phyloP scores from a whole-genome alignment of 495 filamentous ascomycete genomes.

The Xylaria grammica region DNA sequence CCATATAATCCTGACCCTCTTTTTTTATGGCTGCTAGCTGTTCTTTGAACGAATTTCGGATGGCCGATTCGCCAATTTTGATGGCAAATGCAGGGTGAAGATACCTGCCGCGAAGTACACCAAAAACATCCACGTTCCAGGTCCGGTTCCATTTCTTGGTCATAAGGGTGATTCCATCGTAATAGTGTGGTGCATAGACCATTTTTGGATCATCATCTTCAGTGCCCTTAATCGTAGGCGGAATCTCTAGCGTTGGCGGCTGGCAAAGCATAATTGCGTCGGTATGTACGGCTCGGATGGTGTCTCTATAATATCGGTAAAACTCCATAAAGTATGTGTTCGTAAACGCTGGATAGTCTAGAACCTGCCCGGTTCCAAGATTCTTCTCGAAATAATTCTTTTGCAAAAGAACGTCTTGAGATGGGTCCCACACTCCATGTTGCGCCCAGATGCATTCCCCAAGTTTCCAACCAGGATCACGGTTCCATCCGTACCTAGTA shows the following conservation, averaged over 20 bases:
- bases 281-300: slow-evolving; percentile 75
- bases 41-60: slow-evolving; percentile 90
- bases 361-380: slow-evolving; percentile 67
- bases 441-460: slow-evolving; percentile 97
- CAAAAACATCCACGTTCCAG: slow-evolving; percentile 97
- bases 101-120: slow-evolving; percentile 87
- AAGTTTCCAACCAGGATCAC: slow-evolving; percentile 86
- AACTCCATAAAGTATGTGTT: slow-evolving; percentile 88
- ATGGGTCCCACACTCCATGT: slow-evolving; percentile 92
- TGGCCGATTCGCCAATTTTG: slow-evolving; percentile 92
- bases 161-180: slow-evolving; percentile 94
- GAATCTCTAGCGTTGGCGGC: slow-evolving; percentile 88
- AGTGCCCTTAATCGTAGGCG: slow-evolving; percentile 85
- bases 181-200: slow-evolving; percentile 93
- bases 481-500: slow-evolving; percentile 84
- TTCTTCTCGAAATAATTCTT: slow-evolving; percentile 89
- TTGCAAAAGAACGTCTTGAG: slow-evolving; percentile 72
- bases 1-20: slow-evolving; percentile 90
- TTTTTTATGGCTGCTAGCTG: slow-evolving; percentile 86
- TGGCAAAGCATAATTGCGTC: slow-evolving; percentile 89
- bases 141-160: slow-evolving; percentile 98
- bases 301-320: slow-evolving; percentile 75
- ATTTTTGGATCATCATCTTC: slow-evolving; percentile 86
- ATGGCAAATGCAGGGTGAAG: slow-evolving; percentile 85
- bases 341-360: slow-evolving; percentile 85